Base-by-base conservation (phyloP, 2,329 filamentous ascomycete species). In the Aspergillus thermomutatus region DNA sequence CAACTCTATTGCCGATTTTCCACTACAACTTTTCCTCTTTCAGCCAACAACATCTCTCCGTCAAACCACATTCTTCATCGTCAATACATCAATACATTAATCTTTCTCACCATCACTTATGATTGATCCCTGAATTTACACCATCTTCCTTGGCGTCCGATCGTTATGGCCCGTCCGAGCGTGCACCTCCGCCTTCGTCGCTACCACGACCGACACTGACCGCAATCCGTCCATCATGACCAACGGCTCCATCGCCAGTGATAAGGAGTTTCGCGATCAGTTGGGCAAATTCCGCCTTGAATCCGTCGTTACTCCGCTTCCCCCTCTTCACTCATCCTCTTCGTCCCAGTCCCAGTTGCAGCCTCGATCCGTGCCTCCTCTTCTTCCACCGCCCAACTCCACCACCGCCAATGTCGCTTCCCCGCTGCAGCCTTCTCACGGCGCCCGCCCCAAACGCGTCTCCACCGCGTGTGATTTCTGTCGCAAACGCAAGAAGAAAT, bases 401-500 rank as follows among this genome's bases (percentile, higher is more conserved):
- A 53, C 53, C 31, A 60, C 48, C 49, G 46, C 31, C 54, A 58
- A 27, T 45, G 54, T 17, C 26, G 55, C 21, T 51, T 56, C 19
- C 50, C 60, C 47, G 53, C 61, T 27, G 54, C 58, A 27, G 40
- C 54, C n/a, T 25, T 56, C 65, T 23, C 43, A 21, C 23, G 21
- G 43, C 43, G 41, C 54, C 49, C 69, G 66, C 52, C 69, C 64
- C 26, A 75, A 75, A 57, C 72, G 72, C 34, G 72, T 75, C 14
- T 74, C 72, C 26, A 75, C 72, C 1, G 72, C 72, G 23, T 75
- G 72, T 56, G 72, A 75, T 46, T 75, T 75, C 49, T 75, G 72
- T 67, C 70, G 72, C 55, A 75, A 73, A 55, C 63, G 72, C 7
- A 75, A 75, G 62, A 75, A 75, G 62, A 75, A 75, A 67, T 75